Evolutionary conservation across 108 stramenopile genomes (phyloP).

Genomic region (Epithemia pelagica): DNA sequence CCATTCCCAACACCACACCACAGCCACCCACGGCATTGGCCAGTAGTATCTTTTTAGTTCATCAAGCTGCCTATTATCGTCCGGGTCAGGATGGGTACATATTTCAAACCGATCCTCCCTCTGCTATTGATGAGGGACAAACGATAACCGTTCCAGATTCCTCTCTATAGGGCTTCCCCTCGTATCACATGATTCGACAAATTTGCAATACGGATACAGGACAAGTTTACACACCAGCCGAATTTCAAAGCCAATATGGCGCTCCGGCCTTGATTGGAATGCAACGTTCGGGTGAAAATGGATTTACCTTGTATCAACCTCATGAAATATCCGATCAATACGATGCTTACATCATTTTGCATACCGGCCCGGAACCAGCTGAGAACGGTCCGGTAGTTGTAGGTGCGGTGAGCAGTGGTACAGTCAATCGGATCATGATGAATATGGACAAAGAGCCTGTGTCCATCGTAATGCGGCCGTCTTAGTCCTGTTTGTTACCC

Average conservation of each 20-base stretch:
- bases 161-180: constrained; percentile 10
- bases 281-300: constrained; percentile 21
- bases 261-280: constrained; percentile 35
- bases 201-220: constrained; percentile 17
- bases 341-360: constrained; percentile 2
- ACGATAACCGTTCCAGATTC: too few species aligned
- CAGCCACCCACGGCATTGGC: neutral
- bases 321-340: constrained; percentile 1
- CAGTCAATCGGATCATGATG: too few species aligned
- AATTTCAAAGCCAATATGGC: constrained; percentile 15
- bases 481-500: too few species aligned
- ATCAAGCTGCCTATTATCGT: neutral
- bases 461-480: too few species aligned
- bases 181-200: constrained; percentile 24
- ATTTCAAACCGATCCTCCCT: constrained; percentile 4
- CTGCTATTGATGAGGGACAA: too few species aligned
- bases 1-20: constrained; percentile 1
- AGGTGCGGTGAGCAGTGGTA: too few species aligned
- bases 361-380: too few species aligned
- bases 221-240: constrained; percentile 14
- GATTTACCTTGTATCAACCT: constrained; percentile 29
- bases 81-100: constrained; percentile 27
- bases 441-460: too few species aligned
- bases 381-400: too few species aligned
- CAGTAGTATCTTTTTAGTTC: constrained; percentile 19